Evolutionary conservation across 1,284 basidiomycete genomes (phyloP).

Genomic region (Papiliotrema fonsecae): DNA sequence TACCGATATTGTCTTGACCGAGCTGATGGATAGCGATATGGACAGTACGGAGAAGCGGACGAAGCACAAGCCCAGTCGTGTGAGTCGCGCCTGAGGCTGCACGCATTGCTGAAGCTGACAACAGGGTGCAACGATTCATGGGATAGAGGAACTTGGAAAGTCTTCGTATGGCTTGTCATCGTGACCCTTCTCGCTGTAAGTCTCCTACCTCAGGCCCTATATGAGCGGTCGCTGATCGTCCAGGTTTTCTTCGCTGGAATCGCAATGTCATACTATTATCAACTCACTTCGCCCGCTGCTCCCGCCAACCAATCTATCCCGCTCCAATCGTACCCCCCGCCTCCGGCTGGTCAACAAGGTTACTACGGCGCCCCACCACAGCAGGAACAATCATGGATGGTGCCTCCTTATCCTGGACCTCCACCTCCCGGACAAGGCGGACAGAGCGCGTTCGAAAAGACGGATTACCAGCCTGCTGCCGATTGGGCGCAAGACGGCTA

Average conservation of each 20-base stretch:
- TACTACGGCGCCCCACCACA: slow-evolving; percentile 6
- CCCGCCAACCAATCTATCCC: slow-evolving; percentile 2
- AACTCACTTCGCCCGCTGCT: slow-evolving; percentile 59
- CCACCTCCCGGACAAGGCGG: slow-evolving; percentile 16
- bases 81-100: background rate
- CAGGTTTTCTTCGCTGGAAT: slow-evolving; percentile 58
- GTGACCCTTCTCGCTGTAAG: slow-evolving; percentile 45
- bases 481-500: slow-evolving; percentile 27
- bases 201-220: slow-evolving; percentile 38
- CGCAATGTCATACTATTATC: slow-evolving; percentile 64
- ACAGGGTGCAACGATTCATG: slow-evolving; percentile 56
- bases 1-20: background rate
- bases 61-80: background rate
- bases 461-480: slow-evolving; percentile 31
- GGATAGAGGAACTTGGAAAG: slow-evolving; percentile 58
- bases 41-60: slow-evolving; percentile 37
- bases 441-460: slow-evolving; percentile 25
- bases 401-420: slow-evolving; percentile 44
- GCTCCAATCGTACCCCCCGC: slow-evolving; percentile 10
- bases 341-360: slow-evolving; percentile 1
- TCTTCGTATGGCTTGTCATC: slow-evolving; percentile 59
- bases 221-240: slow-evolving; percentile 43
- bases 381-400: slow-evolving; percentile 36
- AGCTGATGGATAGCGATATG: background rate
- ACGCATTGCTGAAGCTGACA: background rate